phyloP scores from a whole-genome alignment of 345 rosid species.

The Barbarea vulgaris region DNA sequence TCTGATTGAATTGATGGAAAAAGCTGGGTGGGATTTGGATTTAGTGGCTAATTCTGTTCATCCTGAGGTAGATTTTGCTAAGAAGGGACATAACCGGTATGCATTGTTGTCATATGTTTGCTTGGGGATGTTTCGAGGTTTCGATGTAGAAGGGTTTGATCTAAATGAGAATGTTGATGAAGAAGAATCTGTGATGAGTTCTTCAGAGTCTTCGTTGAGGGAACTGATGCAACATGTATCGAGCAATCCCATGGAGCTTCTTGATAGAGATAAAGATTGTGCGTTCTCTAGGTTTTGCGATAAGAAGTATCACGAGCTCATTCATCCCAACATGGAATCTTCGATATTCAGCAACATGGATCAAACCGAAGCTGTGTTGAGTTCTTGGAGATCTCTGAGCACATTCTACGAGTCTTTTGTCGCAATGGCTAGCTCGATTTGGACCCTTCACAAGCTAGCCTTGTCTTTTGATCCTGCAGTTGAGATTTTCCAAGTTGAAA shows the following conservation, averaged over 20 bases:
- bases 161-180: slow-evolving; percentile 41
- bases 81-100: slow-evolving; percentile 60
- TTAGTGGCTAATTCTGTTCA: slow-evolving; percentile 73
- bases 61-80: slow-evolving; percentile 55
- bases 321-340: slow-evolving; percentile 87
- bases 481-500: slow-evolving; percentile 87
- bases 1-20: slow-evolving; percentile 77
- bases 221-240: slow-evolving; percentile 78
- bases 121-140: slow-evolving; percentile 79
- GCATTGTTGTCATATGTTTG: slow-evolving; percentile 80
- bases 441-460: slow-evolving; percentile 82
- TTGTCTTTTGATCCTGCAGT: slow-evolving; percentile 80
- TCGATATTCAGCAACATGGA: slow-evolving; percentile 79
- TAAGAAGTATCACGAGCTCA: slow-evolving; percentile 82
- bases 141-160: slow-evolving; percentile 56
- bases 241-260: slow-evolving; percentile 74
- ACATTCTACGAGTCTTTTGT: slow-evolving; percentile 79
- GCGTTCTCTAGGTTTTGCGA: slow-evolving; percentile 84
- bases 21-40: slow-evolving; percentile 91
- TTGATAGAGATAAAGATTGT: slow-evolving; percentile 64
- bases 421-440: slow-evolving; percentile 78
- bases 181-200: slow-evolving; percentile 43
- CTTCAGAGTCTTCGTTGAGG: slow-evolving; percentile 51
- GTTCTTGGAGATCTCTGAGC: slow-evolving; percentile 80
- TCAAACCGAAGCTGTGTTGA: slow-evolving; percentile 64